phyloP scores from a whole-genome alignment of 345 rosid species.

The Acer yangbiense region DNA sequence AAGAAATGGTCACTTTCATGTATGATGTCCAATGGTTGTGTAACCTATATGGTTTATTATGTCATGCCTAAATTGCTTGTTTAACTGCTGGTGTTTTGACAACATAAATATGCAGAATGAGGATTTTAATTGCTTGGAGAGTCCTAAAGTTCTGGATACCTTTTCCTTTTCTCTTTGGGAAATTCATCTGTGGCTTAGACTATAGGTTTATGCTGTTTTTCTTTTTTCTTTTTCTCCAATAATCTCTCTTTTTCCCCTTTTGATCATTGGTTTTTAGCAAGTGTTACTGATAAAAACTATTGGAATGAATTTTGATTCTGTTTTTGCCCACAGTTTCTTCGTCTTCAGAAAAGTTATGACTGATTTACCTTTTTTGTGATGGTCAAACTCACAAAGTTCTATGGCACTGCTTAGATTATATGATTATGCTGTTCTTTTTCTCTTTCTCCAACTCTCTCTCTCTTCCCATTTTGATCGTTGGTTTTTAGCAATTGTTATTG shows the following conservation, averaged over 20 bases:
- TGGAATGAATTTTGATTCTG: too few species aligned
- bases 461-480: not conserved
- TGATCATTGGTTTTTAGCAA: not conserved
- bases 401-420: not conserved
- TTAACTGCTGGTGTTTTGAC: not conserved
- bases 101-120: not conserved
- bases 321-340: too few species aligned
- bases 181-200: not conserved
- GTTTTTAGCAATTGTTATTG: not conserved
- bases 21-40: not conserved
- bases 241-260: not conserved
- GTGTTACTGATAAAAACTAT: not conserved
- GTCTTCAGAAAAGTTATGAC: too few species aligned
- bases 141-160: not conserved
- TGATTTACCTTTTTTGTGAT: too few species aligned
- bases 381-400: too few species aligned
- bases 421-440: not conserved
- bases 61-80: not conserved
- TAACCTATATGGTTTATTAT: not conserved
- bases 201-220: not conserved
- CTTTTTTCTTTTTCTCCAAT: not conserved
- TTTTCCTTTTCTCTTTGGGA: not conserved
- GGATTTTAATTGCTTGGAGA: not conserved
- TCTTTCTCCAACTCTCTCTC: not conserved
- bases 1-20: not conserved